Base-by-base conservation (phyloP, 176 grass and related monocot genomes). In the Lolium multiflorum region DNA sequence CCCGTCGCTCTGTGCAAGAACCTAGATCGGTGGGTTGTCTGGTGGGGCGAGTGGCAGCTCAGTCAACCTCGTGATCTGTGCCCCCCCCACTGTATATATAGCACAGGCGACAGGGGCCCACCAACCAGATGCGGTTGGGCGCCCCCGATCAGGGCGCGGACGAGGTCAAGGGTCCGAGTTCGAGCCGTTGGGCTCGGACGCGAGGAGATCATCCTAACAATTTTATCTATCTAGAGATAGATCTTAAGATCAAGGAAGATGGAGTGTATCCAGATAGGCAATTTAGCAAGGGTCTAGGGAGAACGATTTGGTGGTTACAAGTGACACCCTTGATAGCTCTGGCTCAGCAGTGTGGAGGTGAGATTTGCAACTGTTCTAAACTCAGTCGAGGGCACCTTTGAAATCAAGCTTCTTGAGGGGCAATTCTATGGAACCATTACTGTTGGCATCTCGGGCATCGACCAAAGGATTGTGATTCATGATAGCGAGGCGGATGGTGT, bases 181-280 rank as follows among this genome's bases (percentile, higher is more conserved):
- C n/a, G n/a, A n/a, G n/a, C n/a, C n/a, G n/a, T n/a, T n/a, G n/a
- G n/a, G n/a, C n/a, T n/a, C n/a, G n/a, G n/a, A n/a, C n/a, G n/a
- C n/a, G n/a, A n/a, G n/a, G n/a, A n/a, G n/a, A n/a, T n/a, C n/a
- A n/a, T n/a, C n/a, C n/a, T n/a, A n/a, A n/a, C n/a, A n/a, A 64
- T 26, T 64, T 64, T 64, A 64, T 64, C 22, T 64, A 64, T 31
- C 11, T 64, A 31, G 59, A 61, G 59, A 61, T 61, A 61, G 61
- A 64, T 64, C 61, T 64, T 64, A 64, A 64, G 61, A 64, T 64
- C 24, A 64, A 64, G 61, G 24, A 25, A 11, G 25, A 28, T 15
- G 24, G 25, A 64, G 11, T 28, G 4, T 28, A 64, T 28, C 22
- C 25, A 2, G 61, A 64, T 3, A 64, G 61, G 4, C 61, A 28